phyloP scores from a whole-genome alignment of 345 rosid genomes.

The Noccaea caerulescens region DNA sequence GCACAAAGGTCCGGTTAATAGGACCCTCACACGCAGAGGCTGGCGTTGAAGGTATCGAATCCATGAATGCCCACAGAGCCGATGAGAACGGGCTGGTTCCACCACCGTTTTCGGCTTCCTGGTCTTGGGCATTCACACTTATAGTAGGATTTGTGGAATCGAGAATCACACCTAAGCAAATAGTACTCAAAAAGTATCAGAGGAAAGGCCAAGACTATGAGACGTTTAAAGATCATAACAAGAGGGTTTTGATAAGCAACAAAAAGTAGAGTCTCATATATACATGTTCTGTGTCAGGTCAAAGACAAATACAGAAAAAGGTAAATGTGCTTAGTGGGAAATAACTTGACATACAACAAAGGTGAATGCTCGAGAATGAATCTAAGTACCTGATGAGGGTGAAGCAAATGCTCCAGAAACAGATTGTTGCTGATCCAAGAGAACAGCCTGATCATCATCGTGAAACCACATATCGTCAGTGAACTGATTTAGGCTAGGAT shows the following conservation, averaged over 20 bases:
- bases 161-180: constrained; percentile 40
- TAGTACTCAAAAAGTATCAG: constrained; percentile 33
- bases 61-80: constrained; percentile 78
- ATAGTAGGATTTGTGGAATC: constrained; percentile 27
- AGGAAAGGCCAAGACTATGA: constrained; percentile 10
- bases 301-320: constrained; percentile 8
- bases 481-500: constrained; percentile 32
- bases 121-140: constrained; percentile 28
- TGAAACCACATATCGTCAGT: constrained; percentile 26
- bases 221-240: constrained; percentile 2
- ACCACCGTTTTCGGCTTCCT: constrained; percentile 27
- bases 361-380: constrained; percentile 24
- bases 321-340: not conserved
- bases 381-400: constrained; percentile 42
- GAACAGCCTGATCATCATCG: constrained; percentile 31
- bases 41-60: constrained; percentile 85
- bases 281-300: constrained; percentile 3
- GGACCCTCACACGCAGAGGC: constrained; percentile 88
- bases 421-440: constrained; percentile 34
- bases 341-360: not conserved
- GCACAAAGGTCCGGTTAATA: constrained; percentile 71
- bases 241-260: constrained; percentile 15
- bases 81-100: constrained; percentile 61
- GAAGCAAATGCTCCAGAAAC: constrained; percentile 31
- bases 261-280: constrained; percentile 20